phyloP scores from a whole-genome alignment of 208 protist species.

The Wallacemonas sp. region DNA sequence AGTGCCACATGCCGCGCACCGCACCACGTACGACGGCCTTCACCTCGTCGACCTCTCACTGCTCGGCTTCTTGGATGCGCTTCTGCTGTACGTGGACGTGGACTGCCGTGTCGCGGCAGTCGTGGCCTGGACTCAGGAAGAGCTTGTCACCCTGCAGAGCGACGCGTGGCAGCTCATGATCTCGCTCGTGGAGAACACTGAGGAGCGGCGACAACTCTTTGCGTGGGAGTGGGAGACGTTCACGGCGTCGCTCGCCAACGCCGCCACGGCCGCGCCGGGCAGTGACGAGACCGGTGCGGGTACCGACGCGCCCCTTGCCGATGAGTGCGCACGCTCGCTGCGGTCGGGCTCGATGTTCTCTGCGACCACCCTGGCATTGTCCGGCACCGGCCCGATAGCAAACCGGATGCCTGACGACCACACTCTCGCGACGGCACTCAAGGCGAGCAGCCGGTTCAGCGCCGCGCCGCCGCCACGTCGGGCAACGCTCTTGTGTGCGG shows the following conservation, averaged over 20 bases:
- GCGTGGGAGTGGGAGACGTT: not conserved
- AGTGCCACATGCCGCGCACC: not conserved
- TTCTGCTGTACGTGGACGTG: slow-evolving; percentile 72
- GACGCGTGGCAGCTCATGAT: slow-evolving; percentile 70
- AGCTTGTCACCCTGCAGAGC: slow-evolving; percentile 57
- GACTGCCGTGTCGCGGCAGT: slow-evolving; percentile 42
- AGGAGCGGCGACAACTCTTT: slow-evolving; percentile 19
- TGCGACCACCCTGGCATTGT: not conserved
- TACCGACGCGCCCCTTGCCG: too few species aligned
- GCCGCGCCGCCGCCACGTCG: not conserved
- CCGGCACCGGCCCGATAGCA: too few species aligned
- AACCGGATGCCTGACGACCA: not conserved
- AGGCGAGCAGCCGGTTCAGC: slow-evolving; percentile 6
- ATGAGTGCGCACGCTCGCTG: not conserved
- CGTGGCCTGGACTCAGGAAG: slow-evolving; percentile 65
- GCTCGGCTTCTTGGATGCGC: slow-evolving; percentile 60
- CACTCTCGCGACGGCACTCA: not conserved
- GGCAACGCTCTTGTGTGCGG: not conserved
- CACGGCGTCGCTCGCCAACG: not conserved
- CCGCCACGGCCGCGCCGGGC: not conserved
- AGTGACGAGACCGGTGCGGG: too few species aligned
- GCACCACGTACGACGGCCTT: slow-evolving; percentile 19
- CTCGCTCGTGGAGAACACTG: slow-evolving; percentile 47
- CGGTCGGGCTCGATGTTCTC: not conserved
- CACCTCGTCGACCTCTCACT: slow-evolving; percentile 46